Conservation (phyloP, 495 filamentous ascomycete species). For the Podospora sp. region DNA sequence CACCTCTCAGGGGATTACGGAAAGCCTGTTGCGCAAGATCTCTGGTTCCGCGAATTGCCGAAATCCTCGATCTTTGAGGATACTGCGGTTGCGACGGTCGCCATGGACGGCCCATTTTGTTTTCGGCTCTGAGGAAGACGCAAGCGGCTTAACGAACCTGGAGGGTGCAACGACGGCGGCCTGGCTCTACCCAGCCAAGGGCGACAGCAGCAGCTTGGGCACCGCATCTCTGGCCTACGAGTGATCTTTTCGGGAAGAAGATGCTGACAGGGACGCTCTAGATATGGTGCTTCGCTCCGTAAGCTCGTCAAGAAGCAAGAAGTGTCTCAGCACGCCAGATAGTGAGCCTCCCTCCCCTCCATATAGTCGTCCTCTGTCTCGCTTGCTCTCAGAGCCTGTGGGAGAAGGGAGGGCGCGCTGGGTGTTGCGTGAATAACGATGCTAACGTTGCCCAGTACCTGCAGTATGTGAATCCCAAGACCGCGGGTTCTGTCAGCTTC, state of each 20-base stretch:
- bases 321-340: conserved; percentile 93
- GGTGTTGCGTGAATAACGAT: background rate
- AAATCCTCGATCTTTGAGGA: background rate
- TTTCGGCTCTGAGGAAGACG: background rate
- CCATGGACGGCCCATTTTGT: no score
- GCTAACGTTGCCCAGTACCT: conserved; percentile 48
- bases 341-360: conserved; percentile 38
- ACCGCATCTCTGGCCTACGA: background rate
- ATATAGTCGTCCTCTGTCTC: background rate
- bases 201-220: background rate
- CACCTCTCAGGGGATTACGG: background rate
- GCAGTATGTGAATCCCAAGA: conserved; percentile 71
- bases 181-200: background rate
- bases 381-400: background rate
- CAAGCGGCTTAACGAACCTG: background rate
- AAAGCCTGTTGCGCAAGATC: background rate
- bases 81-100: no score
- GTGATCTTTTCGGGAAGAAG: background rate
- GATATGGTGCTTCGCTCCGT: conserved; percentile 99
- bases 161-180: background rate
- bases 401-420: background rate
- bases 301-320: conserved; percentile 99
- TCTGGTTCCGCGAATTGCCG: background rate
- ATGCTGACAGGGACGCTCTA: conserved; percentile 14
- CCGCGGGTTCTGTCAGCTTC: background rate